These are phyloP conservation scores for Elsinoe batatas DNA, from an alignment of 2,329 filamentous ascomycete species.

Conservation along the genomic window DNA sequence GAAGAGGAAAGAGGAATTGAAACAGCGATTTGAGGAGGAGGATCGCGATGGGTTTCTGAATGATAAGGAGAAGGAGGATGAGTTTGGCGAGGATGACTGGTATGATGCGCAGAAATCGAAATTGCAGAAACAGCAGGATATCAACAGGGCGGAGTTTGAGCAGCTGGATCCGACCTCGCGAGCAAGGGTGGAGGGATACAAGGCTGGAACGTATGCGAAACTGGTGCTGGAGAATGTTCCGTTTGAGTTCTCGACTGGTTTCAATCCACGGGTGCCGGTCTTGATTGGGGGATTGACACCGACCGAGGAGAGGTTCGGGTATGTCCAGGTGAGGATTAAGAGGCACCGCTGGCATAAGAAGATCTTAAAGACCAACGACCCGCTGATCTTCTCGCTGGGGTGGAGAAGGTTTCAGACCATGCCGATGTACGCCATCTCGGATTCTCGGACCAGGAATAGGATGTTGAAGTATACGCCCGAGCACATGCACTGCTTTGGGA, in stretches of 20 bases:
- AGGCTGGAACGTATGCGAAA: constrained; percentile 85
- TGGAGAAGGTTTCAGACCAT: constrained; percentile 92
- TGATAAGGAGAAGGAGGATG: constrained; percentile 69
- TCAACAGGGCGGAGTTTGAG: constrained; percentile 92
- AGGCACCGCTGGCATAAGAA: constrained; percentile 98
- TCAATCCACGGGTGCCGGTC: constrained; percentile 72
- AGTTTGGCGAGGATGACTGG: constrained; percentile 97
- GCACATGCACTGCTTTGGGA: constrained; percentile 98
- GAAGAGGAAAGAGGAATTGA: constrained; percentile 84
- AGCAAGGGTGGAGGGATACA: constrained; percentile 76
- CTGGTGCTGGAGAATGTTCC: constrained; percentile 83
- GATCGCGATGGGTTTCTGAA: constrained; percentile 93
- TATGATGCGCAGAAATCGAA: constrained; percentile 93
- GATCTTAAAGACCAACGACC: constrained; percentile 96
- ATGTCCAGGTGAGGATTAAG: constrained; percentile 92
- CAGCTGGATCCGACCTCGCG: constrained; percentile 76
- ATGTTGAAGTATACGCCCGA: constrained; percentile 99
- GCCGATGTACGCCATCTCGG: constrained; percentile 89
- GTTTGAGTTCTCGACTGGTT: constrained; percentile 76
- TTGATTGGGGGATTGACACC: constrained; percentile 85
- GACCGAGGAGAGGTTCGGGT: constrained; percentile 92
- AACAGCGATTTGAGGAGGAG: constrained; percentile 90
- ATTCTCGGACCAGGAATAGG: constrained; percentile 83
- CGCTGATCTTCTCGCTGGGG: constrained; percentile 89
- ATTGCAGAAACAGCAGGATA: constrained; percentile 89